Conservation (phyloP, 1,284 basidiomycete genomes). For the Ceratobasidium sp. region DNA sequence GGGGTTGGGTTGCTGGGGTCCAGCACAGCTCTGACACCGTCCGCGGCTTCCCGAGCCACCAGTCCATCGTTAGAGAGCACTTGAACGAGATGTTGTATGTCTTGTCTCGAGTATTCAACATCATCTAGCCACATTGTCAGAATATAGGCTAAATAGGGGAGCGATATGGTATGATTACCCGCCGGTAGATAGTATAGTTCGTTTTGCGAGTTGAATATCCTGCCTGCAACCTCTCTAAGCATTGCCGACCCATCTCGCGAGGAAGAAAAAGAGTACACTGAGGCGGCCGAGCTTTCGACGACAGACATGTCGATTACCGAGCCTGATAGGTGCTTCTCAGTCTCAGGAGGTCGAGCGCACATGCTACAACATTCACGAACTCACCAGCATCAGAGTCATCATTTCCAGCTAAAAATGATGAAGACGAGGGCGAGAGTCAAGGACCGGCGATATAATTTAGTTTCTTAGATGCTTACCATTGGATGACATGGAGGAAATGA, state of each 20-base stretch:
- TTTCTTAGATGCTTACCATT: too few species aligned
- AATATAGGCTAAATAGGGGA: too few species aligned
- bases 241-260: constrained; percentile 37
- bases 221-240: constrained; percentile 40
- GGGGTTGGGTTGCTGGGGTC: constrained; percentile 29
- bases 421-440: too few species aligned
- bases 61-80: constrained; percentile 41
- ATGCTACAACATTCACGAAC: too few species aligned
- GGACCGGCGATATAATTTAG: too few species aligned
- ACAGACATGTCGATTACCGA: constrained; percentile 26
- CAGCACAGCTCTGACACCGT: constrained; percentile 32
- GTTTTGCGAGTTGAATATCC: constrained; percentile 44
- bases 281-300: constrained; percentile 30
- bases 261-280: constrained; percentile 42
- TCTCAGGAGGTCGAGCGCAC: too few species aligned
- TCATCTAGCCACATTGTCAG: neutral
- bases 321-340: too few species aligned
- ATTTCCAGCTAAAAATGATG: too few species aligned
- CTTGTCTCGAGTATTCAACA: constrained; percentile 35
- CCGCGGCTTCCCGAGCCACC: constrained; percentile 5
- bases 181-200: constrained; percentile 45
- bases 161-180: constrained; percentile 2
- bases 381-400: too few species aligned
- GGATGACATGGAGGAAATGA: too few species aligned
- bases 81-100: constrained; percentile 44